Percentiles rank a stretch among this genome's conserved stretches.
These are phyloP conservation scores for Alternaria postmessia DNA, from an alignment of 2,329 filamentous ascomycete genomes.

Conservation along the genomic window DNA sequence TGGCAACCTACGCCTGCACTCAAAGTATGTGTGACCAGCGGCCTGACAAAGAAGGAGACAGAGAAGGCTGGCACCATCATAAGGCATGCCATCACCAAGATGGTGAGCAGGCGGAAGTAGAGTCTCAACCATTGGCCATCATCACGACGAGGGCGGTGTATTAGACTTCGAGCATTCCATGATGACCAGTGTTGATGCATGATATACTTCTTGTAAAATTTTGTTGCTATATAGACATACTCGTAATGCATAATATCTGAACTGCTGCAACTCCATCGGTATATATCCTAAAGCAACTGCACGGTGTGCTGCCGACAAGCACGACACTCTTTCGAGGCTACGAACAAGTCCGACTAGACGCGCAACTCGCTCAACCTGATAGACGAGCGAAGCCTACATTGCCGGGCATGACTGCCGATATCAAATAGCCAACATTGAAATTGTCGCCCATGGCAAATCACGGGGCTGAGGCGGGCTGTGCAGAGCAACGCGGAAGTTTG, in stretches of 20 bases:
- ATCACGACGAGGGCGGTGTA: constrained; percentile 10
- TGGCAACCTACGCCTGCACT: constrained; percentile 81
- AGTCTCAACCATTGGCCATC: background rate
- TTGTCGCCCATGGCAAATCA: background rate
- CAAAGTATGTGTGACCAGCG: constrained; percentile 89
- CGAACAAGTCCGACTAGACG: background rate
- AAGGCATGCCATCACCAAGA: constrained; percentile 91
- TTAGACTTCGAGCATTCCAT: background rate
- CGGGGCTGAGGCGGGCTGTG: constrained; percentile 2
- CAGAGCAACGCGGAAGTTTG: constrained; percentile 1
- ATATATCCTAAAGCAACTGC: background rate
- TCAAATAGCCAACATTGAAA: background rate
- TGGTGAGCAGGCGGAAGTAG: constrained; percentile 70
- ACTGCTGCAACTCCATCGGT: background rate
- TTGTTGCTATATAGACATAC: background rate
- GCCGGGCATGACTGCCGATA: background rate
- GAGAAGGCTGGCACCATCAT: constrained; percentile 92
- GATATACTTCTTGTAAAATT: constrained; percentile 7
- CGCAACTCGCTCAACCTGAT: background rate
- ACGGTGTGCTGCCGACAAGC: background rate
- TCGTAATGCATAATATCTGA: constrained; percentile 10
- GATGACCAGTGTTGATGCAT: background rate
- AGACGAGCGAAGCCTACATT: background rate
- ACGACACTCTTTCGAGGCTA: background rate
- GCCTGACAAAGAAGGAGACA: constrained; percentile 89